Percentiles rank a stretch among this genome's conserved stretches.
Evolutionary conservation across 2,329 filamentous ascomycete species (phyloP).

Genomic region (Colletotrichum echinochloae): DNA sequence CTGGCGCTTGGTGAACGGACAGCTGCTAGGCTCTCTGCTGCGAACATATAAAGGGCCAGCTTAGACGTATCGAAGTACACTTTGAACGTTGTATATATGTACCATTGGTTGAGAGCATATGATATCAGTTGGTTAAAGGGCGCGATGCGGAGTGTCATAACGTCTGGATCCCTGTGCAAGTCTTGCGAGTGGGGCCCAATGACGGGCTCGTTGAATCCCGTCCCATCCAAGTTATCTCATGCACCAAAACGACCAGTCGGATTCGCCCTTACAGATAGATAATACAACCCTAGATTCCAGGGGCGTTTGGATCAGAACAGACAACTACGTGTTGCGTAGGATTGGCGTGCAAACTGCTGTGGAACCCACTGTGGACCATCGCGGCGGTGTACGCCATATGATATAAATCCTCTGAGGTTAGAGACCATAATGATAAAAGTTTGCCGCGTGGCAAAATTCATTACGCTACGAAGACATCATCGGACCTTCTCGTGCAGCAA

Average conservation of each 20-base stretch:
- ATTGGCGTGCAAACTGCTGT: constrained; percentile 24
- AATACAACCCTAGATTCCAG: constrained; percentile 1
- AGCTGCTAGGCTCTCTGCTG: constrained; percentile 12
- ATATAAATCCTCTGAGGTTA: constrained; percentile 21
- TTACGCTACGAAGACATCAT: too few species aligned
- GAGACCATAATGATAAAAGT: constrained; percentile 9
- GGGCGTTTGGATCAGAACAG: background rate
- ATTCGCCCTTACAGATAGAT: constrained; percentile 23
- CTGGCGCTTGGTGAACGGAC: background rate
- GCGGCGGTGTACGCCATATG: background rate
- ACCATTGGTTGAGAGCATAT: background rate
- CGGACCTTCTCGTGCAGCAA: constrained; percentile 4
- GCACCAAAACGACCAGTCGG: background rate
- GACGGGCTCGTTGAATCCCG: constrained; percentile 10
- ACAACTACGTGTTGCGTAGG: background rate
- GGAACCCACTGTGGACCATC: constrained; percentile 32
- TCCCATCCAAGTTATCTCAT: constrained; percentile 9
- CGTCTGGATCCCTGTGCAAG: constrained; percentile 25
- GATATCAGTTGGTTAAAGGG: background rate
- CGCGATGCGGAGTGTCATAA: constrained; percentile 3
- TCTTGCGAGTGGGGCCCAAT: constrained; percentile 24
- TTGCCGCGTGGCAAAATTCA: constrained; percentile 33
- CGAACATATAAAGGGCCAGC: background rate
- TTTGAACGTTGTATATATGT: too few species aligned
- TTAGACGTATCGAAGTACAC: background rate